Evolutionary conservation across 192 early-diverging fungal species (phyloP), one percentile per base, ranked within the genome.

Genomic region (Neocallimastix lanati): DNA sequence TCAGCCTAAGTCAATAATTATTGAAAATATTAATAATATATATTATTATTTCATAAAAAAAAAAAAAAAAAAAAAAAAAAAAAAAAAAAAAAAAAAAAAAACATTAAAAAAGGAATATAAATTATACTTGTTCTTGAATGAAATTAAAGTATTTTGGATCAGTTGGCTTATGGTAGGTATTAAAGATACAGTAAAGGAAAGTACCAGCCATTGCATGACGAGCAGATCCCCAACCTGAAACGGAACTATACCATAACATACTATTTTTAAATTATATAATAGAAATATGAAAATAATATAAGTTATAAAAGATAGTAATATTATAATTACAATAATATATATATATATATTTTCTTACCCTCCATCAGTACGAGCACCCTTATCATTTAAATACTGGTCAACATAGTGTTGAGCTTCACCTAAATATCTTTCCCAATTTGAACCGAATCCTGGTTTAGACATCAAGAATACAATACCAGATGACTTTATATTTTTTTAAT

Each of bases 1-100:
- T 89, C 78, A 35, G 88, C 84, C 81, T 90, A 89, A 16, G 0
- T 79, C 1, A 21, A 21, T 50, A 21, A 14, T 14, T 38, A 13
- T 16, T 13, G 21, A 50, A 50, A 13, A 50, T 21, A 33, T 33
- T 33, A 33, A 6, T 33, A 33, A 33, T 33, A 33, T 33, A 6
- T 33, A 33, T 6, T 33, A 6, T 33, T 33, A 6, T 6, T 33
- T 33, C 11, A 11, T 33, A 3, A 33, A 33, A 67, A 28, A 12
- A 37, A 77, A 28, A 25, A 67, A 33, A 33, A 3, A 78, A 37
- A 35, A 14, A 29, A 29, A 78, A n/a, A n/a, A n/a, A n/a, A n/a
- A n/a, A n/a, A n/a, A n/a, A n/a, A n/a, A n/a, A n/a, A n/a, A n/a
- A n/a, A n/a, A n/a, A 35, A n/a, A n/a, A n/a, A n/a, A n/a, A n/a